Base-by-base conservation (phyloP, 2,329 filamentous ascomycete species). In the Cladorrhinum sp. region DNA sequence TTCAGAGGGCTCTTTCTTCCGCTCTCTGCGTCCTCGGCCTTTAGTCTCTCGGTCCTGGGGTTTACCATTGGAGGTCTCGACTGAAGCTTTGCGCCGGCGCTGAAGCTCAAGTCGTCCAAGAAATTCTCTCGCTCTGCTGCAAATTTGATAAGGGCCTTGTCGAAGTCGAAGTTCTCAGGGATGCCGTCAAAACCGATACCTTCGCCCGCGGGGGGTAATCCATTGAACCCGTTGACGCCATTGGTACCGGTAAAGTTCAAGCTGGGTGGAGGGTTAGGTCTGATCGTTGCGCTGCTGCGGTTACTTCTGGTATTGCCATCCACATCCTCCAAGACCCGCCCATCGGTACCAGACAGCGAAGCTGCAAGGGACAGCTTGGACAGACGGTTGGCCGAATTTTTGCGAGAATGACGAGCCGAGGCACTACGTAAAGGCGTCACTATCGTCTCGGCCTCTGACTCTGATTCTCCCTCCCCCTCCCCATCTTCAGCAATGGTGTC, bases 101-200 rank as follows among this genome's bases (percentile, higher is more conserved):
- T 91, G 73, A 98, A 92, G 66, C 88, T 92, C 57, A 98, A 83
- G 73, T 99, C 95, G 65, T 96, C 91, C 56, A 98, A 79, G 70
- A 99, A 99, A 62, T 88, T 89, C 69, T 99, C 95, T 65, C 95
- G 84, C 78, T 98, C 93, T n/a, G 88, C 89, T 50, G 95, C 92
- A 74, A 99, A 99, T 77, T 97, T 98, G 70, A 92, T 79, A 67
- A 99, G 81, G 24, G 95, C 93, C 71, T 90, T 88, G 72, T 98
- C 95, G 70, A 99, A 99, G 74, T 98, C 95, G 70, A 91, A 92
- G 71, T 96, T 92, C 60, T 75, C 77, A 64, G 83, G 75, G 32
- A 78, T 67, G 38, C 67, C 65, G 49, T 72, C 67, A 41, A 75
- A 63, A 7, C 65, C 65, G 16, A 67, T 64, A n/a, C 61, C 74